Evolutionary conservation across 768 basidiomycete genomes (phyloP).

Genomic region (Amanita pallidorosea): DNA sequence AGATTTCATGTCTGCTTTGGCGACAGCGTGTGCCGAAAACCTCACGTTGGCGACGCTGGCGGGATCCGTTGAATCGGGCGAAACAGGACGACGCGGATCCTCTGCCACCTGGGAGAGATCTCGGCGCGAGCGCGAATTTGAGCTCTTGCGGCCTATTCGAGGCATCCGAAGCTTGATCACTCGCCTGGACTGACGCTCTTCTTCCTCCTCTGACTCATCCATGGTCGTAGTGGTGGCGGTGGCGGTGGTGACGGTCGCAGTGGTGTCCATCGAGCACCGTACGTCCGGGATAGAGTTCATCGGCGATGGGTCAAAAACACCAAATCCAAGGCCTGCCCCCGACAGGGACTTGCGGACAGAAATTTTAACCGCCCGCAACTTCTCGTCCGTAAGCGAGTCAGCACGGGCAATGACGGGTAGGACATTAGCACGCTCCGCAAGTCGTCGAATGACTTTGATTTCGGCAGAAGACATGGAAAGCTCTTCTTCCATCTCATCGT

Average conservation of each 20-base stretch:
- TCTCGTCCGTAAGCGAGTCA: constrained; percentile 78
- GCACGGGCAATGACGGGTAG: constrained; percentile 73
- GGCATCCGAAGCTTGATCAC: constrained; percentile 63
- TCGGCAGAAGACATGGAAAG: constrained; percentile 70
- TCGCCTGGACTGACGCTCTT: constrained; percentile 52
- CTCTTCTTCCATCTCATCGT: constrained; percentile 37
- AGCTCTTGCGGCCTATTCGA: constrained; percentile 35
- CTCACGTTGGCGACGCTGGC: constrained; percentile 70
- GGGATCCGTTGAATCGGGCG: constrained; percentile 47
- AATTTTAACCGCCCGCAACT: constrained; percentile 52
- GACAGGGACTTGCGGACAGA: constrained; percentile 54
- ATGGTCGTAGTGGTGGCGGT: constrained; percentile 14
- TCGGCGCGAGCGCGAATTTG: constrained; percentile 66
- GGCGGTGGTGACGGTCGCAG: constrained; percentile 9
- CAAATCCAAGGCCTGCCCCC: constrained; percentile 62
- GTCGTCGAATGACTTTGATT: constrained; percentile 66
- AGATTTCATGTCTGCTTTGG: constrained; percentile 44
- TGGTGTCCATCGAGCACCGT: constrained; percentile 11
- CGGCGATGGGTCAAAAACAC: constrained; percentile 38
- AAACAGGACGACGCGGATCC: constrained; percentile 45
- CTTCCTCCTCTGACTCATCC: constrained; percentile 30
- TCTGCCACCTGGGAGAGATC: constrained; percentile 50
- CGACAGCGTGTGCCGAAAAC: constrained; percentile 61
- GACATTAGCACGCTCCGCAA: constrained; percentile 66
- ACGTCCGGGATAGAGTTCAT: neutral